Base-by-base conservation (phyloP, 441 rosid genomes). In the Brassica hybrid region DNA sequence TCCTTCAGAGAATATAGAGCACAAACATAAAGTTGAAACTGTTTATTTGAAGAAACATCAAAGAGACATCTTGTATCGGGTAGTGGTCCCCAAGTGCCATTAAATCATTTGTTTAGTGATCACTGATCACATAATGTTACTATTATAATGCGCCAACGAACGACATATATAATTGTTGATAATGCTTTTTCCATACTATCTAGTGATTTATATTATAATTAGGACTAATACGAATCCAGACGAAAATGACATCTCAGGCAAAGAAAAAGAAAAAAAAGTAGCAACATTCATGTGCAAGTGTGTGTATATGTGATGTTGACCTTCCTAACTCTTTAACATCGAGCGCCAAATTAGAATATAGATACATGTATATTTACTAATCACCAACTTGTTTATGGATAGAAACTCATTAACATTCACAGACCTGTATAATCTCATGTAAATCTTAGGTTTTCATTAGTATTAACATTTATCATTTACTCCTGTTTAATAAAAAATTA, bases 91-190 rank as follows among this genome's bases (percentile, higher is more conserved):
- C 65, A 50, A 59, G 73, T 50, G 50, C 23, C 34, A 48, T 65
- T 6, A 32, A 50, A 21, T 32, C 50, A 32, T 57, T 36, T 48
- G 50, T 6, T 45, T 32, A 78, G 73, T 71, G 72, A 77, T 71
- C 64, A 76, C 45, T 76, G 66, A 56, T 57, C 74, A 78, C 77
- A 56, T 67, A n/a, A 60, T 68, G 78, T 19, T 68, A 73, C 56
- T 67, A 68, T 68, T 73, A 68, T 67, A 58, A 70, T 70, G 65
- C 65, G 65, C 38, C 74, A 70, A 70, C 65, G 21, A 58, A 38
- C 13, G 45, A 58, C 7, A 70, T 4, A n/a, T n/a, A 64, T 41
- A 41, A 59, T 30, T 71, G 67, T n/a, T 65, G 45, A 66, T 6
- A 56, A 65, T 56, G 25, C 14, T 19, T 59, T 65, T 65, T 16